A percentile compares a stretch with the other conserved stretches of the same genome.
These are phyloP conservation scores for Simplicillium sp. DNA, from an alignment of 2,329 filamentous ascomycete species.

Conservation along the genomic window DNA sequence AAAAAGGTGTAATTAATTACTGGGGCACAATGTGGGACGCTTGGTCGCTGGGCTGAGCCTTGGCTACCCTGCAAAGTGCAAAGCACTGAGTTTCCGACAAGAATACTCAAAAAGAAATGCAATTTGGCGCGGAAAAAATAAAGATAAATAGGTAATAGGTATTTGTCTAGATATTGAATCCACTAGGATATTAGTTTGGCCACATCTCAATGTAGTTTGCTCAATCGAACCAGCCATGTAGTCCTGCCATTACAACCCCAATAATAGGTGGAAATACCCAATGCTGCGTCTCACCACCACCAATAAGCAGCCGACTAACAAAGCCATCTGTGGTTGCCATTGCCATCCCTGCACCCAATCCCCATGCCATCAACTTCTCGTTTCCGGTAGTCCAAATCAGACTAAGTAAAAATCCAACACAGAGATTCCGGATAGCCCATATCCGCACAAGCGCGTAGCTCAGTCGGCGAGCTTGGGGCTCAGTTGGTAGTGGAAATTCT, in stretches of 20 bases:
- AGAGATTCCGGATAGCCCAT: neutral
- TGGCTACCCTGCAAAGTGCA: too few relatives aligned
- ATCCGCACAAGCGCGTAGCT: constrained; percentile 1
- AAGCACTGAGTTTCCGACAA: neutral
- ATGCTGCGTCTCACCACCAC: neutral
- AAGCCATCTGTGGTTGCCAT: neutral
- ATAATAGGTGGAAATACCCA: neutral
- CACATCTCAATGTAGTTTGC: too few relatives aligned
- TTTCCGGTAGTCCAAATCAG: neutral
- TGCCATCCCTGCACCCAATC: neutral
- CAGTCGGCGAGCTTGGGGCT: neutral
- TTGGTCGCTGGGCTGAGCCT: too few relatives aligned
- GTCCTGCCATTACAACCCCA: neutral
- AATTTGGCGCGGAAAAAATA: too few relatives aligned
- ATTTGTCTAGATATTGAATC: too few relatives aligned
- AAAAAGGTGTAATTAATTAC: too few relatives aligned
- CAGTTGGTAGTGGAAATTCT: neutral
- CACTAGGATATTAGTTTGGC: too few relatives aligned
- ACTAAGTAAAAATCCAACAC: neutral
- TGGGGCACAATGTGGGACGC: too few relatives aligned
- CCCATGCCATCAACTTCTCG: neutral
- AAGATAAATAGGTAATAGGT: too few relatives aligned
- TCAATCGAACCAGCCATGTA: constrained; percentile 1
- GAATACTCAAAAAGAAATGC: too few relatives aligned
- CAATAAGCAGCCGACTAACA: neutral